phyloP scores from a whole-genome alignment of 139 green algal species.

The Chlamydomonas sphaeroides region DNA sequence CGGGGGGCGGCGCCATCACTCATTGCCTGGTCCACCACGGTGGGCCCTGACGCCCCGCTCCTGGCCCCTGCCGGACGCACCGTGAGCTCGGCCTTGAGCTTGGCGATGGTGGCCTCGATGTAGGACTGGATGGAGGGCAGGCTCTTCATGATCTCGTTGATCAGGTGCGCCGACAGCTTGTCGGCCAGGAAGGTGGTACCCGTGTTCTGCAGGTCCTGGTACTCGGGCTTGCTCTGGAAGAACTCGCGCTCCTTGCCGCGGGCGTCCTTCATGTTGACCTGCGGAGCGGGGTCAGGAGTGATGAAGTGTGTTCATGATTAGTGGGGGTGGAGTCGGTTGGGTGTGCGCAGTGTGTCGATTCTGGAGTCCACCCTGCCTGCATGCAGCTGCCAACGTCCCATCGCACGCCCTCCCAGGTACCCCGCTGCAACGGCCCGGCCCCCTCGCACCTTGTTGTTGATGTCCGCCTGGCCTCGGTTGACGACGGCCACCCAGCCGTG shows the following conservation, averaged over 20 bases:
- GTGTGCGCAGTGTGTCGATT: too few relatives aligned
- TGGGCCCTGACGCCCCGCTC: too few relatives aligned
- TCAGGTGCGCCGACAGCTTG: slow-evolving; percentile 84
- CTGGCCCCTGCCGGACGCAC: background rate
- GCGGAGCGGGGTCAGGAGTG: too few relatives aligned
- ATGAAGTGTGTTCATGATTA: too few relatives aligned
- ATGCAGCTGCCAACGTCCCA: too few relatives aligned
- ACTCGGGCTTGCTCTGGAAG: slow-evolving; percentile 69
- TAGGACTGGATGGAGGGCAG: slow-evolving; percentile 86
- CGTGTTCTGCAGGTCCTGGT: slow-evolving; percentile 57
- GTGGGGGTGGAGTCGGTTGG: too few relatives aligned
- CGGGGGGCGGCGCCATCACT: too few relatives aligned
- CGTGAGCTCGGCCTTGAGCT: slow-evolving; percentile 46
- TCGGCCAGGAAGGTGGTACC: slow-evolving; percentile 81
- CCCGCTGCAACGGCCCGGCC: background rate
- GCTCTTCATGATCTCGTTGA: slow-evolving; percentile 79
- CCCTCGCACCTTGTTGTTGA: slow-evolving; percentile 75
- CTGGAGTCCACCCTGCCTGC: too few relatives aligned
- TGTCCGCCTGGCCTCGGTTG: slow-evolving; percentile 92
- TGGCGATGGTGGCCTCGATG: slow-evolving; percentile 65
- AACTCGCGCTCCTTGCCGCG: slow-evolving; percentile 81
- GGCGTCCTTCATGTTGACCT: slow-evolving; percentile 80
- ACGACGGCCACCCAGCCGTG: slow-evolving; percentile 95
- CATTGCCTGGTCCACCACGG: too few relatives aligned
- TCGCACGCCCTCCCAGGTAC: too few relatives aligned